phyloP scores from a whole-genome alignment of 306 rosid genomes.

The Ochetophila trinervis region DNA sequence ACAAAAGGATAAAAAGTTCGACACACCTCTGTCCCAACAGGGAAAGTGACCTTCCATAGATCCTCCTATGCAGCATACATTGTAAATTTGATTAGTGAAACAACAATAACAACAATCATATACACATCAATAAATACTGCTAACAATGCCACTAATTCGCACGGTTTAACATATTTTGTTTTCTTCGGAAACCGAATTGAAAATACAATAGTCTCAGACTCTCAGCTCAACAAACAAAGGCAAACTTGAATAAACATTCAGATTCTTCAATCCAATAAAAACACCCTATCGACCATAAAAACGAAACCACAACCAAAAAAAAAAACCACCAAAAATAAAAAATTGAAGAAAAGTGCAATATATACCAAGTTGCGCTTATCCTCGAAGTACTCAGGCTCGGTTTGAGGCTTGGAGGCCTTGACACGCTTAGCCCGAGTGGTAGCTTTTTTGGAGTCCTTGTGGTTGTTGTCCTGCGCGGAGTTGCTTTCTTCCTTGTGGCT shows the following conservation, averaged over 20 bases:
- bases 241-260: no score
- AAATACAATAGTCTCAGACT: no score
- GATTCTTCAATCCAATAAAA: no score
- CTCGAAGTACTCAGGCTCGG: constrained; percentile 41
- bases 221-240: no score
- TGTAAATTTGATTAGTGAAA: constrained; percentile 10
- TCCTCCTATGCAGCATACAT: constrained; percentile 34
- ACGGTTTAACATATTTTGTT: no score
- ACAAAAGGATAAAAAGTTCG: not conserved
- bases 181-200: no score
- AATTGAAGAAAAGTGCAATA: not conserved
- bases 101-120: not conserved
- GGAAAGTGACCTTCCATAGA: constrained; percentile 46
- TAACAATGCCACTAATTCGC: no score
- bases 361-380: constrained; percentile 40
- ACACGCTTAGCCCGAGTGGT: constrained; percentile 49
- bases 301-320: not conserved
- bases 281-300: no score
- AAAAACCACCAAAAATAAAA: not conserved
- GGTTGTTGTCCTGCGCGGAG: constrained; percentile 21
- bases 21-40: constrained; percentile 49
- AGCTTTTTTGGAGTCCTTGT: constrained; percentile 17
- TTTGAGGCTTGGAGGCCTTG: constrained; percentile 41
- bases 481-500: constrained; percentile 26
- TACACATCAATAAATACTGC: not conserved